phyloP scores from a whole-genome alignment of 1,284 basidiomycete genomes.

The Sanghuangporus weigelae region DNA sequence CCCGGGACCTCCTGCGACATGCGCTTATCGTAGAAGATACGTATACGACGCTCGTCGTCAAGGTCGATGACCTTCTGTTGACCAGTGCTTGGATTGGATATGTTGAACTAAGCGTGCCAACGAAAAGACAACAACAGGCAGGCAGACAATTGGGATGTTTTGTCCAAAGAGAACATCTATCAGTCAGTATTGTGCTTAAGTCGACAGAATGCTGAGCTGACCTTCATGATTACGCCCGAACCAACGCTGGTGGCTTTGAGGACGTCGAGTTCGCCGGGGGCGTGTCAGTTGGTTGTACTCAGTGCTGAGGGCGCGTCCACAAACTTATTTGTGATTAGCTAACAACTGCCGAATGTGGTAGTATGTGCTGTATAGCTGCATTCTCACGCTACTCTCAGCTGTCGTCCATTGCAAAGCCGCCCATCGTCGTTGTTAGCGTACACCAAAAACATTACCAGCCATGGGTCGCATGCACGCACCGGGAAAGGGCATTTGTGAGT shows the following conservation, averaged over 20 bases:
- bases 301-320: neutral
- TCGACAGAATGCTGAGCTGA: no score
- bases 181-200: no score
- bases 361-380: neutral
- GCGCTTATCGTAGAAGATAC: slow-evolving; percentile 95
- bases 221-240: no score
- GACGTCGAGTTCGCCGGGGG: neutral
- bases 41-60: slow-evolving; percentile 89
- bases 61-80: slow-evolving; percentile 91
- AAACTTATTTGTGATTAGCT: neutral
- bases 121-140: no score
- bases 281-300: neutral
- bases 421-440: slow-evolving; percentile 2
- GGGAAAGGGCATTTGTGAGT: slow-evolving; percentile 94
- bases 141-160: no score
- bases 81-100: slow-evolving; percentile 51
- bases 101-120: slow-evolving; percentile 65
- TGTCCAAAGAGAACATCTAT: no score
- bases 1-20: slow-evolving; percentile 93
- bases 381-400: neutral
- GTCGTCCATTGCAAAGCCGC: neutral
- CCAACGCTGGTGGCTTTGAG: no score
- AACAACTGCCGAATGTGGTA: neutral
- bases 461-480: slow-evolving; percentile 98
- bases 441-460: slow-evolving; percentile 26